A percentile compares a stretch with the other conserved stretches of the same genome.
Conservation (phyloP, 352 stramenopile genomes). For the Phytophthora hybrid region DNA sequence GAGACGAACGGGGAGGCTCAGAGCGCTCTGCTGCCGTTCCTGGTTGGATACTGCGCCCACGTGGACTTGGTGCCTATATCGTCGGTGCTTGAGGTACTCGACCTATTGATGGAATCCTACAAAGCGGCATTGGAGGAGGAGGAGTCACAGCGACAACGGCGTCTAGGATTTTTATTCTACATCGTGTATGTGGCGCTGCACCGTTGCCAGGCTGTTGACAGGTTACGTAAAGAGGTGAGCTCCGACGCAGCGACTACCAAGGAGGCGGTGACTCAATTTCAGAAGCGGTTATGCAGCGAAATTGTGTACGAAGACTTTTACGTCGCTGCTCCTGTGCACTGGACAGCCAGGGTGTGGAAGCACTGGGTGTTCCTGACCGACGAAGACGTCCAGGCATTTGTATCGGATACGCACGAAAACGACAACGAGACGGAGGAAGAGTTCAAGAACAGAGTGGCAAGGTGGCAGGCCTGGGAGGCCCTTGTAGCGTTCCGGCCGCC, state of each 20-base stretch:
- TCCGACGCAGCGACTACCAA: constrained; percentile 22
- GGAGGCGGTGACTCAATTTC: constrained; percentile 38
- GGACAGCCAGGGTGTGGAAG: constrained; percentile 62
- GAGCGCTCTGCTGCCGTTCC: constrained; percentile 31
- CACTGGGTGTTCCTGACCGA: constrained; percentile 56
- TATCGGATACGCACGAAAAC: constrained; percentile 33
- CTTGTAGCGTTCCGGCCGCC: constrained; percentile 13
- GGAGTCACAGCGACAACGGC: constrained; percentile 4
- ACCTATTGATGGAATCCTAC: constrained; percentile 40
- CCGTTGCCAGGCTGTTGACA: constrained; percentile 36
- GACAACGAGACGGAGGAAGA: constrained; percentile 21
- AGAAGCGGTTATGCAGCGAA: constrained; percentile 45
- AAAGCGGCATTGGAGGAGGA: background rate
- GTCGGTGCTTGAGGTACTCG: constrained; percentile 41
- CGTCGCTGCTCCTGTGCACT: constrained; percentile 55
- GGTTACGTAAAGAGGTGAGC: constrained; percentile 32
- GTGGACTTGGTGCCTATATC: constrained; percentile 46
- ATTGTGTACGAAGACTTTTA: constrained; percentile 57
- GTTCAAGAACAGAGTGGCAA: constrained; percentile 14
- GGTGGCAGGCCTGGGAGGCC: constrained; percentile 18
- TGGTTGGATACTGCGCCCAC: constrained; percentile 54
- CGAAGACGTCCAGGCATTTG: constrained; percentile 53
- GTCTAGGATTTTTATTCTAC: constrained; percentile 37
- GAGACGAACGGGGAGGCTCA: background rate
- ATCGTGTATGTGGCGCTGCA: constrained; percentile 56